phyloP scores from a whole-genome alignment of 2,329 filamentous ascomycete species.

The Cercospora canescens region DNA sequence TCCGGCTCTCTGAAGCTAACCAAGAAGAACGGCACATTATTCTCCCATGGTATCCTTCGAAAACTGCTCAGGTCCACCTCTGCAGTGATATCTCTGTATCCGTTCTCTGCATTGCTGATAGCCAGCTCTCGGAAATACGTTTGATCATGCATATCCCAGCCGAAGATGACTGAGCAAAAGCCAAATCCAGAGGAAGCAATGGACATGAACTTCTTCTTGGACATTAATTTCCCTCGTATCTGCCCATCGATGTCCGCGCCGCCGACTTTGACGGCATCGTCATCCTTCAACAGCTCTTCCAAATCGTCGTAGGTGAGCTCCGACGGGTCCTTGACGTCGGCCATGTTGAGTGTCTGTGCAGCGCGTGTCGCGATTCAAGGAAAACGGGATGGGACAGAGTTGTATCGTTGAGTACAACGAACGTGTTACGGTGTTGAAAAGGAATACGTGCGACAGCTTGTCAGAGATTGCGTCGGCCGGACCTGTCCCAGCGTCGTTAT shows the following conservation, averaged over 20 bases:
- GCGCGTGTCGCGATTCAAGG: neutral
- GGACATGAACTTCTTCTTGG: constrained; percentile 89
- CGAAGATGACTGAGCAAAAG: constrained; percentile 92
- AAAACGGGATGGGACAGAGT: neutral
- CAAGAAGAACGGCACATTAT: constrained; percentile 81
- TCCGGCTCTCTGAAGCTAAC: constrained; percentile 83
- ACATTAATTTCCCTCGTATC: constrained; percentile 84
- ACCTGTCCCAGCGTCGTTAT: constrained; percentile 8
- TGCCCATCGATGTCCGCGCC: constrained; percentile 86
- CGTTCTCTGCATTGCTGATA: constrained; percentile 88
- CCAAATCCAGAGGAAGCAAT: constrained; percentile 81
- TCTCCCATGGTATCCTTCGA: constrained; percentile 87
- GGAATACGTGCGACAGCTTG: neutral
- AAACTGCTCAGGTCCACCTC: constrained; percentile 76
- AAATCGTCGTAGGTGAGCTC: constrained; percentile 64
- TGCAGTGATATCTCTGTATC: constrained; percentile 82
- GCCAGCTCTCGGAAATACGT: constrained; percentile 83
- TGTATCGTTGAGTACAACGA: constrained; percentile 26
- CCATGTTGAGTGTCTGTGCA: constrained; percentile 29
- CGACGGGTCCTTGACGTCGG: constrained; percentile 36
- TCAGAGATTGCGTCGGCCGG: neutral
- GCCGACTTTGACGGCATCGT: constrained; percentile 81
- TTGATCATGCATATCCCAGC: constrained; percentile 96
- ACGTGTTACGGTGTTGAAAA: constrained; percentile 9
- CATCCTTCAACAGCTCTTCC: constrained; percentile 65